Conservation (phyloP, 805 yeast genomes). For the Maudiozyma bulderi region DNA sequence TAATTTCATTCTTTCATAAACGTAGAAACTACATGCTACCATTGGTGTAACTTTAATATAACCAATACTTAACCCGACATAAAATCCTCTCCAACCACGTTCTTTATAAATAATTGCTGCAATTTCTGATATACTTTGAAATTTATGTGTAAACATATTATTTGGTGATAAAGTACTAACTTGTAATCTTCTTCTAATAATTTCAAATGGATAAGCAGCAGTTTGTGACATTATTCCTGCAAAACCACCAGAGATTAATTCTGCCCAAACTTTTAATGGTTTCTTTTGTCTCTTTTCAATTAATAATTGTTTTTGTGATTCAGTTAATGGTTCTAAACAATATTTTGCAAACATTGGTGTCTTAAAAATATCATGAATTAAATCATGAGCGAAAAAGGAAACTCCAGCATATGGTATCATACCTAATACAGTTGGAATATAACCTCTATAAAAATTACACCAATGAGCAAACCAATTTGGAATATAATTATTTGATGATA, state of each 20-base stretch:
- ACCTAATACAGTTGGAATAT: conserved; percentile 86
- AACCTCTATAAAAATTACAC: conserved; percentile 84
- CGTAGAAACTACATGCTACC: conserved; percentile 94
- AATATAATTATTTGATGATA: conserved; percentile 29
- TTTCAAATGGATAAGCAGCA: conserved; percentile 95
- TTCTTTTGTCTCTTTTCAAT: conserved; percentile 30
- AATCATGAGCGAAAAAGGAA: conserved; percentile 88
- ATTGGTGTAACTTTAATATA: conserved; percentile 91
- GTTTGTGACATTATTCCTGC: conserved; percentile 95
- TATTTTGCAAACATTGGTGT: conserved; percentile 44
- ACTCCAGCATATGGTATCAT: conserved; percentile 98
- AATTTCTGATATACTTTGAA: conserved; percentile 26
- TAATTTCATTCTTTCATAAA: conserved; percentile 78
- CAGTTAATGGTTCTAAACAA: conserved; percentile 33
- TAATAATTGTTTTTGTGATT: conserved; percentile 12
- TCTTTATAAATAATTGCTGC: conserved; percentile 55
- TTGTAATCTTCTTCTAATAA: conserved; percentile 88
- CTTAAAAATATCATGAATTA: conserved; percentile 77
- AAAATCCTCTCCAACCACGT: conserved; percentile 78
- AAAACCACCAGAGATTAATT: conserved; percentile 86
- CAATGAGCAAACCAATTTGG: conserved; percentile 30
- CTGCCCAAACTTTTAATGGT: conserved; percentile 86
- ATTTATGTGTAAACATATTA: conserved; percentile 37
- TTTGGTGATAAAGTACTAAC: conserved; percentile 70
- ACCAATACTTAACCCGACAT: conserved; percentile 91